These are phyloP conservation scores for Plasmodium knowlesi DNA, from an alignment of 169 alveolate genomes.

Conservation along the genomic window DNA sequence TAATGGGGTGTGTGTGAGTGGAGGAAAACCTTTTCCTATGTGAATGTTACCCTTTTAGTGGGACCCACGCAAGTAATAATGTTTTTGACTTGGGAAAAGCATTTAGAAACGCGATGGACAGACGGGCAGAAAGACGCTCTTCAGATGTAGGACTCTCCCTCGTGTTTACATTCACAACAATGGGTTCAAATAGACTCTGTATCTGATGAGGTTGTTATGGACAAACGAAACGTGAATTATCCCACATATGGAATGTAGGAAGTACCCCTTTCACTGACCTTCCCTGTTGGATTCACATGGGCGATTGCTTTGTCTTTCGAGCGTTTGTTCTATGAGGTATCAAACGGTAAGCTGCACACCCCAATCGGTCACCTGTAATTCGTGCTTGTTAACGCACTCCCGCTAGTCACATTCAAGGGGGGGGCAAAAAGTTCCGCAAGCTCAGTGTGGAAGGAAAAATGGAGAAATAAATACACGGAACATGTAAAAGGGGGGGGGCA, in stretches of 20 bases:
- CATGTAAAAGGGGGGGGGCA: background rate
- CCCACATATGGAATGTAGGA: background rate
- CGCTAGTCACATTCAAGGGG: background rate
- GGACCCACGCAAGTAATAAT: background rate
- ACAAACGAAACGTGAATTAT: background rate
- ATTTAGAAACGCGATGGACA: no score
- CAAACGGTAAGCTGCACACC: background rate
- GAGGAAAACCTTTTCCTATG: background rate
- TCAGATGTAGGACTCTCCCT: background rate
- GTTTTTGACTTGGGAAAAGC: no score
- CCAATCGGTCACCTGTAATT: background rate
- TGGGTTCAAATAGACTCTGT: background rate
- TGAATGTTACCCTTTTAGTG: background rate
- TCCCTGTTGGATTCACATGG: background rate
- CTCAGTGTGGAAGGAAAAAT: background rate
- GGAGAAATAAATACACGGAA: background rate
- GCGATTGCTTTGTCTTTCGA: background rate
- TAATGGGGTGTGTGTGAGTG: background rate
- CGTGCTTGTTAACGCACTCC: background rate
- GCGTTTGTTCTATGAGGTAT: background rate
- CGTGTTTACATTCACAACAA: background rate
- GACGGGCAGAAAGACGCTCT: background rate
- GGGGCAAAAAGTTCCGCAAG: background rate
- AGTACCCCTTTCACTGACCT: background rate
- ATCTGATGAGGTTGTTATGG: background rate